phyloP scores from a whole-genome alignment of 371 early-diverging fungal genomes.

The Blyttiomyces sp. region DNA sequence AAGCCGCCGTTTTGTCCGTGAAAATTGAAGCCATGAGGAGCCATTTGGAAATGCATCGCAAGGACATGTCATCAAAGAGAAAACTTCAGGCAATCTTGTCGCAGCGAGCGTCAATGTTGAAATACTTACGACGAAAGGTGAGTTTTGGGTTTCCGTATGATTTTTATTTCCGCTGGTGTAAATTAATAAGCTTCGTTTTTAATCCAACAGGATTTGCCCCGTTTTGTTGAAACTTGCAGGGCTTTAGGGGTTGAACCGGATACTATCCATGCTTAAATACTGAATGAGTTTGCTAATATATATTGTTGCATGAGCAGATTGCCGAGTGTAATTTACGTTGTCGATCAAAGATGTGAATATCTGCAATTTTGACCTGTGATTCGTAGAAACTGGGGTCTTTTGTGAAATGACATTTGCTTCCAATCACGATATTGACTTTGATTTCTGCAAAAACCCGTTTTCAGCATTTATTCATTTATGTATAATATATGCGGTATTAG shows the following conservation, averaged over 20 bases:
- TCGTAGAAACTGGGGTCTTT: no score
- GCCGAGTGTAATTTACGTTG: no score
- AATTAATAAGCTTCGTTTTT: neutral
- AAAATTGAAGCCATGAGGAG: conserved; percentile 81
- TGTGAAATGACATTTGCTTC: no score
- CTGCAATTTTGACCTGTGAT: no score
- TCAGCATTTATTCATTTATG: no score
- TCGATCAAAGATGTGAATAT: no score
- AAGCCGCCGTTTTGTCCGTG: conserved; percentile 87
- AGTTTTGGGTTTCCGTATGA: neutral
- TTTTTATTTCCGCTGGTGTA: neutral
- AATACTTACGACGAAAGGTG: conserved; percentile 78
- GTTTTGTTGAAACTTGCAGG: conserved; percentile 43
- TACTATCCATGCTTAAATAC: no score
- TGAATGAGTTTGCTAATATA: no score
- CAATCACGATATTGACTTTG: no score
- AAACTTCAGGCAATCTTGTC: conserved; percentile 72
- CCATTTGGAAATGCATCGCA: conserved; percentile 73
- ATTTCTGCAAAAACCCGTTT: no score
- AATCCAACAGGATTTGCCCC: conserved; percentile 29
- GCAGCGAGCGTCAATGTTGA: conserved; percentile 80
- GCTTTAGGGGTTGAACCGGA: conserved; percentile 45
- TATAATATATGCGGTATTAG: no score
- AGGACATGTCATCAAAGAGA: conserved; percentile 86
- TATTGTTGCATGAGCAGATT: no score